Conservation (phyloP, 805 yeast species). For the Wickerhamomyces ciferrii region DNA sequence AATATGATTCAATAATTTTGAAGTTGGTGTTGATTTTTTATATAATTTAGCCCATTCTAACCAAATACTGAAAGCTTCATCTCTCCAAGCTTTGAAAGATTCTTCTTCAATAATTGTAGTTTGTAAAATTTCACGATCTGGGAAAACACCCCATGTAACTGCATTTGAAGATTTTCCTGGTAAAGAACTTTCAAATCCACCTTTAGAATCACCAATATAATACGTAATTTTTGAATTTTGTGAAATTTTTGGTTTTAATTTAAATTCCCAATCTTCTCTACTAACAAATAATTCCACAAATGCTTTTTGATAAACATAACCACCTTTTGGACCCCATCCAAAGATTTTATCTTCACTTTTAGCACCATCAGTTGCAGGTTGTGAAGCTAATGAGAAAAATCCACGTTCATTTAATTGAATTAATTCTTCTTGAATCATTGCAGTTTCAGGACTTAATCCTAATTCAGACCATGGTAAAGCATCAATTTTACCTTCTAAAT, state of each 20-base stretch:
- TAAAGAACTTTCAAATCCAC: constrained; percentile 57
- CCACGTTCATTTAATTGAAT: constrained; percentile 71
- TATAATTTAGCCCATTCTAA: constrained; percentile 86
- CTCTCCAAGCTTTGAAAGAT: constrained; percentile 93
- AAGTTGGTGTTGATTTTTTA: constrained; percentile 44
- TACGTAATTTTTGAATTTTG: constrained; percentile 53
- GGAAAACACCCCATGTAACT: constrained; percentile 98
- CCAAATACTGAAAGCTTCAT: constrained; percentile 92
- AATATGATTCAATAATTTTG: constrained; percentile 54
- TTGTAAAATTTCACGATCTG: constrained; percentile 82
- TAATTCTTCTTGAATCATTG: constrained; percentile 86
- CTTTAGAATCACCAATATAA: constrained; percentile 64
- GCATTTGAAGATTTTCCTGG: constrained; percentile 58
- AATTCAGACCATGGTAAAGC: constrained; percentile 91
- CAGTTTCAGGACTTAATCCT: constrained; percentile 84
- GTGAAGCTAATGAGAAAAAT: constrained; percentile 87
- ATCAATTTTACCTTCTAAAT: constrained; percentile 68
- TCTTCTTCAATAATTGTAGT: constrained; percentile 91
- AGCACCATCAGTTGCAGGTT: constrained; percentile 86
- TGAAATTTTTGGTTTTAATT: constrained; percentile 46
- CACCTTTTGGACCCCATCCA: constrained; percentile 97
- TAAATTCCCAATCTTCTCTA: constrained; percentile 58
- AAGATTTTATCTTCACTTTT: constrained; percentile 78
- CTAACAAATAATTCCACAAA: constrained; percentile 89
- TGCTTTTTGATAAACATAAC: constrained; percentile 87